Percentiles rank a stretch among this genome's conserved stretches.
Evolutionary conservation across 805 yeast genomes (phyloP).

Genomic region (Myxozyma udenii): DNA sequence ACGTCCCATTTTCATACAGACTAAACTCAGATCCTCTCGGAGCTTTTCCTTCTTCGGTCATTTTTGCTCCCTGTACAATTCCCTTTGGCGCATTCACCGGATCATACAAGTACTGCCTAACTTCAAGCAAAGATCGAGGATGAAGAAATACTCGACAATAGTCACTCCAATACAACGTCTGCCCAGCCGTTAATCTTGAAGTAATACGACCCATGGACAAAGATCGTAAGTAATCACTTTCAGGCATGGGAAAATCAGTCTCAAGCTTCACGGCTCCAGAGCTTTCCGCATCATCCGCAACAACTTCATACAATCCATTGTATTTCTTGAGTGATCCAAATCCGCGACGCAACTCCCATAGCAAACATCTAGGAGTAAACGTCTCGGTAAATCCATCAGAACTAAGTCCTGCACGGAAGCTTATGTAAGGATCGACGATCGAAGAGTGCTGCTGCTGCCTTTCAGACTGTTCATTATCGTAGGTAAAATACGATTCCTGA

Average conservation of each 20-base stretch:
- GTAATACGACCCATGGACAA: slow-evolving; percentile 49
- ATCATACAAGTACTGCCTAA: slow-evolving; percentile 57
- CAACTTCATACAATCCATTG: slow-evolving; percentile 28
- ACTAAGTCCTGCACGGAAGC: slow-evolving; percentile 44
- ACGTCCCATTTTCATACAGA: slow-evolving; percentile 51
- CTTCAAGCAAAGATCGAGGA: slow-evolving; percentile 55
- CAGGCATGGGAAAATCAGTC: slow-evolving; percentile 40
- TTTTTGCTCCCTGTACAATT: slow-evolving; percentile 10
- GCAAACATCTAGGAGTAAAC: slow-evolving; percentile 75
- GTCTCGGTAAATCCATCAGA: slow-evolving; percentile 45
- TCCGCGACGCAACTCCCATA: slow-evolving; percentile 67
- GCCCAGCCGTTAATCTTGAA: slow-evolving; percentile 39
- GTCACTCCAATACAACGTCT: slow-evolving; percentile 75
- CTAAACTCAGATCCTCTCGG: slow-evolving; percentile 29
- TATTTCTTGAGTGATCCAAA: slow-evolving; percentile 54
- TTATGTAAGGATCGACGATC: slow-evolving; percentile 46
- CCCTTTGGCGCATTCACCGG: slow-evolving; percentile 39
- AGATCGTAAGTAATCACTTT: slow-evolving; percentile 61
- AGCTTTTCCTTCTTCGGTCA: slow-evolving; percentile 5
- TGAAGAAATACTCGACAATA: slow-evolving; percentile 64
- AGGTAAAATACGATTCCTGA: slow-evolving; percentile 68
- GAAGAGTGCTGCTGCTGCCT: background rate
- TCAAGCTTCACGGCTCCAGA: slow-evolving; percentile 38
- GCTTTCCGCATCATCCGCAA: slow-evolving; percentile 6
- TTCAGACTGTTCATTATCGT: slow-evolving; percentile 29